phyloP scores from a whole-genome alignment of 768 basidiomycete genomes.

The Suillus spraguei region DNA sequence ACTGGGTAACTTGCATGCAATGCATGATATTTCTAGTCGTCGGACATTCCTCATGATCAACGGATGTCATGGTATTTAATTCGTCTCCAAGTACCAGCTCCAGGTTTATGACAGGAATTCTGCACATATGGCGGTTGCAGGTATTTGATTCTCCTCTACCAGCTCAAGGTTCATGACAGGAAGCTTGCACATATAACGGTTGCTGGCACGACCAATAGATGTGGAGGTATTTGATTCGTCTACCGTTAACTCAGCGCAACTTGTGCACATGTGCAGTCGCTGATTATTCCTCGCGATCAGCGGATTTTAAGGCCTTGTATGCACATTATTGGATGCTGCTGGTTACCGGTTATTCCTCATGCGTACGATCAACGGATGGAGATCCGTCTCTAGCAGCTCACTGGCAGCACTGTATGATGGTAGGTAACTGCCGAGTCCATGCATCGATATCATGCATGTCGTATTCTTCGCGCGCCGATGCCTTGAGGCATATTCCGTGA shows the following conservation, averaged over 20 bases:
- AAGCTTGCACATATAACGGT: background rate
- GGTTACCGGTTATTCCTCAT: background rate
- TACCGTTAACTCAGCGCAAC: background rate
- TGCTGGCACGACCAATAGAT: too few species aligned
- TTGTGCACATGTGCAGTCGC: background rate
- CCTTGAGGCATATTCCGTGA: background rate
- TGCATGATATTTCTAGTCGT: background rate
- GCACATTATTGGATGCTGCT: background rate
- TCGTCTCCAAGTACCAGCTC: background rate
- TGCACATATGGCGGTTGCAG: background rate
- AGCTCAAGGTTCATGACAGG: background rate
- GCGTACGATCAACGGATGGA: background rate
- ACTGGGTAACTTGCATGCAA: background rate
- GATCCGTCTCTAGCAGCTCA: background rate
- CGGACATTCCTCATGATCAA: background rate
- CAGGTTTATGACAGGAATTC: background rate
- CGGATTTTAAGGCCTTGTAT: background rate
- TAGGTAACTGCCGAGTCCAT: background rate
- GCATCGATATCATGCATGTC: background rate
- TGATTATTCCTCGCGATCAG: background rate
- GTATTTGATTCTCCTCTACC: background rate
- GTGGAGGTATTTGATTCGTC: background rate
- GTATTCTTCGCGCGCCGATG: background rate
- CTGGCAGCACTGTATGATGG: background rate
- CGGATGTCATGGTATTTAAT: background rate